These are phyloP conservation scores for Effrenium voratum DNA, from an alignment of 73 alveolate genomes.

Conservation along the genomic window DNA sequence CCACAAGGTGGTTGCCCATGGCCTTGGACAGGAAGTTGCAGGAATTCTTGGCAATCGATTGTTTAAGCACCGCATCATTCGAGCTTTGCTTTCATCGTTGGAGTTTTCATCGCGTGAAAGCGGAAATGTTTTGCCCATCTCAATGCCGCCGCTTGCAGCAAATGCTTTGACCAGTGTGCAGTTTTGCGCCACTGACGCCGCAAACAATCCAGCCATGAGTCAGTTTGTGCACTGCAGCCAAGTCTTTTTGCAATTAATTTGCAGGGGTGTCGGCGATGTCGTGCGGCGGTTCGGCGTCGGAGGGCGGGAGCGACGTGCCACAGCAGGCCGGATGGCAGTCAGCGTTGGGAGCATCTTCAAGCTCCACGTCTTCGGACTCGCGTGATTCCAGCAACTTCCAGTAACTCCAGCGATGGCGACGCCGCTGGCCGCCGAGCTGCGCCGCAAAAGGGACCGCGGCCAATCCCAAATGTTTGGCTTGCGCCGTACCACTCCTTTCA, in stretches of 20 bases:
- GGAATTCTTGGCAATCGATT: background rate
- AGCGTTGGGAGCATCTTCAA: no score
- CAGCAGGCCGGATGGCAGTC: no score
- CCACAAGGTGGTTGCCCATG: background rate
- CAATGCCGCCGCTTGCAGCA: background rate
- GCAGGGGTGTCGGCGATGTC: conserved; percentile 1
- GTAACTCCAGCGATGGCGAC: no score
- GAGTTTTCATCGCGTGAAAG: background rate
- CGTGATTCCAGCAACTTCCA: no score
- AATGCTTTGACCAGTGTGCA: background rate
- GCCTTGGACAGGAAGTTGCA: background rate
- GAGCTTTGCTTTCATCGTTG: background rate
- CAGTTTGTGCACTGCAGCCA: background rate
- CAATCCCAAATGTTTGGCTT: background rate
- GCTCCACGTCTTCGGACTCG: no score
- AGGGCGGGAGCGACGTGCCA: no score
- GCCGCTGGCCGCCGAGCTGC: no score
- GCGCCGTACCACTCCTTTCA: background rate
- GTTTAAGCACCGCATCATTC: background rate
- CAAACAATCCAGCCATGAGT: background rate
- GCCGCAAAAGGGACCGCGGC: no score
- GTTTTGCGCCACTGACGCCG: background rate
- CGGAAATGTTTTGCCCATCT: background rate
- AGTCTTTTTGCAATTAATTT: background rate
- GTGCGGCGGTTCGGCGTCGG: no score